Evolutionary conservation across 1,139 yeast genomes (phyloP).

Genomic region (Debaryomyces robertsiae): DNA sequence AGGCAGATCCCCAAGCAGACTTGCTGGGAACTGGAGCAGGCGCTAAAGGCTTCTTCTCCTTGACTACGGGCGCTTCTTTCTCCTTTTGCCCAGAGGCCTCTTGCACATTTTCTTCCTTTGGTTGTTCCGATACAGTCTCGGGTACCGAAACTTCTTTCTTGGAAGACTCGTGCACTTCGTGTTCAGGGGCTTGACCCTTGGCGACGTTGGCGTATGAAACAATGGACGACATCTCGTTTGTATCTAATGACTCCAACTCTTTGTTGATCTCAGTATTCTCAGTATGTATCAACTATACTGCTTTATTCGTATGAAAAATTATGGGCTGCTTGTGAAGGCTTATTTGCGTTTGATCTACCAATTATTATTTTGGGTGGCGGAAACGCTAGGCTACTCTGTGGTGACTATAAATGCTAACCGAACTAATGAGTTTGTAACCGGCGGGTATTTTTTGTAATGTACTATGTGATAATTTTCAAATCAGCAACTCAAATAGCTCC

Average conservation of each 20-base stretch:
- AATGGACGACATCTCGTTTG: slow-evolving; percentile 13
- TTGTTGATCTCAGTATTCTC: not conserved
- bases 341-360: slow-evolving; percentile 3
- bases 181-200: slow-evolving; percentile 10
- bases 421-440: slow-evolving; percentile 4
- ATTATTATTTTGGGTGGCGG: slow-evolving; percentile 5
- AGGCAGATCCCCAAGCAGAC: slow-evolving; percentile 66
- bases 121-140: slow-evolving; percentile 3
- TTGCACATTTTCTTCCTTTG: slow-evolving; percentile 4
- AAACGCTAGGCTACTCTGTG: slow-evolving; percentile 7
- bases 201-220: slow-evolving; percentile 45
- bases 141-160: slow-evolving; percentile 6
- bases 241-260: slow-evolving; percentile 3
- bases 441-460: not conserved
- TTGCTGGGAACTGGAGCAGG: slow-evolving; percentile 79
- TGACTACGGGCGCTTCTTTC: slow-evolving; percentile 14
- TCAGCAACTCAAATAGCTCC: slow-evolving; percentile 6
- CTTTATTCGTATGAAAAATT: not conserved
- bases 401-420: slow-evolving; percentile 6
- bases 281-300: slow-evolving; percentile 5
- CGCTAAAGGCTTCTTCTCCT: slow-evolving; percentile 50
- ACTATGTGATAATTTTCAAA: slow-evolving; percentile 1
- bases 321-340: not conserved
- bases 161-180: slow-evolving; percentile 5
- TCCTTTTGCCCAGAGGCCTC: slow-evolving; percentile 1